Evolutionary conservation across 345 rosid species (phyloP).

Genomic region (Angophora floribunda): DNA sequence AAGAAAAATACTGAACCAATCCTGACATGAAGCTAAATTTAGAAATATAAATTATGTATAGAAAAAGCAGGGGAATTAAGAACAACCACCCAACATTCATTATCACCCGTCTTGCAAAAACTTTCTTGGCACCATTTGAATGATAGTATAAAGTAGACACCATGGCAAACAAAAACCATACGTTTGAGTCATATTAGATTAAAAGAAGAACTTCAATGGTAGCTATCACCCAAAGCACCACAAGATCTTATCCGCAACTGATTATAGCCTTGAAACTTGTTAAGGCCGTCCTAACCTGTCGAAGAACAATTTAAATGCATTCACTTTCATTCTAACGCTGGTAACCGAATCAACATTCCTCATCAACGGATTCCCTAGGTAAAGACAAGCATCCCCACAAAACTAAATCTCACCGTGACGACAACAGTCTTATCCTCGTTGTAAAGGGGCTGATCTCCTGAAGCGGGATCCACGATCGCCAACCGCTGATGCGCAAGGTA

Average conservation of each 20-base stretch:
- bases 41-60: not conserved
- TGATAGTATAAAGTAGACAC: not conserved
- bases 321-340: not conserved
- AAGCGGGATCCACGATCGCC: slow-evolving; percentile 85
- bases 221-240: too few relatives aligned
- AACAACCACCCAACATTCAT: not conserved
- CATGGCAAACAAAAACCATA: not conserved
- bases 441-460: slow-evolving; percentile 96
- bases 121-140: not conserved
- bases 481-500: slow-evolving; percentile 87
- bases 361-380: not conserved
- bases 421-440: slow-evolving; percentile 72
- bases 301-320: not conserved
- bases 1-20: not conserved
- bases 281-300: not conserved
- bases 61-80: not conserved
- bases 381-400: not conserved
- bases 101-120: not conserved
- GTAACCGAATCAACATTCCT: not conserved
- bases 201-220: not conserved
- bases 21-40: not conserved
- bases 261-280: not conserved
- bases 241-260: too few relatives aligned
- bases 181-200: not conserved
- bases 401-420: slow-evolving; percentile 47